Evolutionary conservation across 257 asterid species (phyloP).

Genomic region (Solanum stenotomum): DNA sequence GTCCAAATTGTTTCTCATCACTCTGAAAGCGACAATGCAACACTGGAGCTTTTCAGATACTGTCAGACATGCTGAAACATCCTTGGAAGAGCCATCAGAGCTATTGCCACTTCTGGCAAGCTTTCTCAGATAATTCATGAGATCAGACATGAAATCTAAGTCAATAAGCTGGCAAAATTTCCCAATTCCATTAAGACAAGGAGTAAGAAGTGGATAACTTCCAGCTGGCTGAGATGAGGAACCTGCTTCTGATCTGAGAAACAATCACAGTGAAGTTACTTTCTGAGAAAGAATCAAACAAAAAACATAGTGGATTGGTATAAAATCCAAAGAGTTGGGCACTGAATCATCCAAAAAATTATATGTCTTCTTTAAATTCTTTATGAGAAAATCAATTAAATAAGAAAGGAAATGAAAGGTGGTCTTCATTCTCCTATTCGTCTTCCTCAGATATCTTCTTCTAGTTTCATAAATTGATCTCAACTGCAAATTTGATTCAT

Average conservation of each 20-base stretch:
- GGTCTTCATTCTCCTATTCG: not conserved
- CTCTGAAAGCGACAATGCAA: slow-evolving; percentile 90
- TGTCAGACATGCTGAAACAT: slow-evolving; percentile 35
- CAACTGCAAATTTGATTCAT: not conserved
- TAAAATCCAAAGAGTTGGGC: not conserved
- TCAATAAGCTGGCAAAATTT: slow-evolving; percentile 81
- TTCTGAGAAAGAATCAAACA: not conserved
- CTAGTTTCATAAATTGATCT: not conserved
- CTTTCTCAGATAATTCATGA: slow-evolving; percentile 65
- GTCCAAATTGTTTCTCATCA: slow-evolving; percentile 86
- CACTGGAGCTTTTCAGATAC: slow-evolving; percentile 78
- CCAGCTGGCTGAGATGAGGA: slow-evolving; percentile 29
- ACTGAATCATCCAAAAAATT: not conserved
- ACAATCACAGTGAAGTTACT: not conserved
- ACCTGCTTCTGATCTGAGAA: slow-evolving; percentile 47
- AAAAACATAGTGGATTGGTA: not conserved
- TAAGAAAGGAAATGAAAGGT: not conserved
- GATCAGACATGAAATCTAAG: slow-evolving; percentile 92
- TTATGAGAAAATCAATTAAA: not conserved
- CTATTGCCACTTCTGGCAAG: slow-evolving; percentile 59
- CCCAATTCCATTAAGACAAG: slow-evolving; percentile 89
- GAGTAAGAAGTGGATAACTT: slow-evolving; percentile 73
- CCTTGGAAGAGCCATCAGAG: slow-evolving; percentile 31
- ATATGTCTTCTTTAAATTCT: not conserved
- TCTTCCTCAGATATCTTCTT: not conserved